phyloP scores from a whole-genome alignment of 2,329 filamentous ascomycete species.

The Fusarium virguliforme region DNA sequence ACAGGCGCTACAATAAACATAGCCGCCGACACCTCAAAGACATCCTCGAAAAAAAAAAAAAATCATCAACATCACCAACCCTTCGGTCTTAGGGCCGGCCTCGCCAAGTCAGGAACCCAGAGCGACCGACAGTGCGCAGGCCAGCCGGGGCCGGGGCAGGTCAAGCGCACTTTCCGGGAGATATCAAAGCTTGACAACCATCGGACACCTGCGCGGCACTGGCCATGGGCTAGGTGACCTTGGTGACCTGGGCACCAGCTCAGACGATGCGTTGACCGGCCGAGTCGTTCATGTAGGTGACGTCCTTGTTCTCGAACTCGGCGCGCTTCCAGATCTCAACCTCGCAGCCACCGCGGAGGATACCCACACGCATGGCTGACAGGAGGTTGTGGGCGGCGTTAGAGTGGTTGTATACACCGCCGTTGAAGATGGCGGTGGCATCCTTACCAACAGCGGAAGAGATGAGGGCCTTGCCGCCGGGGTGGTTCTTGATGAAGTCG shows the following conservation, averaged over 20 bases:
- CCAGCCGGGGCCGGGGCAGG: slow-evolving; percentile 70
- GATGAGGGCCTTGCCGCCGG: slow-evolving; percentile 92
- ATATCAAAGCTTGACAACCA: slow-evolving; percentile 78
- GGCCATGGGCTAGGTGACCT: slow-evolving; percentile 82
- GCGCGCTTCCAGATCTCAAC: slow-evolving; percentile 95
- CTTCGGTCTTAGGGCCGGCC: slow-evolving; percentile 68
- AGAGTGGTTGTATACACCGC: slow-evolving; percentile 76
- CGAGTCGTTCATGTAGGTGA: slow-evolving; percentile 84
- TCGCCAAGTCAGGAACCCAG: slow-evolving; percentile 66
- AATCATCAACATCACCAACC: slow-evolving; percentile 58
- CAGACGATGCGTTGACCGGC: slow-evolving; percentile 87
- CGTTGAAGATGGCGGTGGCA: slow-evolving; percentile 77
- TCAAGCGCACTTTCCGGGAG: slow-evolving; percentile 75
- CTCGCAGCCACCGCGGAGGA: slow-evolving; percentile 88
- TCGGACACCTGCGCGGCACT: slow-evolving; percentile 82
- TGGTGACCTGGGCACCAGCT: slow-evolving; percentile 88
- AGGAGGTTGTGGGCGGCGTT: slow-evolving; percentile 92
- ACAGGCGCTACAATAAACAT: too few relatives aligned
- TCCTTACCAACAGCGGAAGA: slow-evolving; percentile 87
- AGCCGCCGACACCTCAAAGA: slow-evolving; percentile 43
- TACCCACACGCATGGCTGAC: slow-evolving; percentile 89
- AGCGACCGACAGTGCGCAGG: slow-evolving; percentile 69
- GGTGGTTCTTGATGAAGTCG: slow-evolving; percentile 89
- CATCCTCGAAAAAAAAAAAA: slow-evolving; percentile 45
- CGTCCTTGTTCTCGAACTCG: slow-evolving; percentile 87